Evolutionary conservation across 2,329 filamentous ascomycete genomes (phyloP), one percentile per base, ranked within the genome.

Genomic region (Fusarium sp.): DNA sequence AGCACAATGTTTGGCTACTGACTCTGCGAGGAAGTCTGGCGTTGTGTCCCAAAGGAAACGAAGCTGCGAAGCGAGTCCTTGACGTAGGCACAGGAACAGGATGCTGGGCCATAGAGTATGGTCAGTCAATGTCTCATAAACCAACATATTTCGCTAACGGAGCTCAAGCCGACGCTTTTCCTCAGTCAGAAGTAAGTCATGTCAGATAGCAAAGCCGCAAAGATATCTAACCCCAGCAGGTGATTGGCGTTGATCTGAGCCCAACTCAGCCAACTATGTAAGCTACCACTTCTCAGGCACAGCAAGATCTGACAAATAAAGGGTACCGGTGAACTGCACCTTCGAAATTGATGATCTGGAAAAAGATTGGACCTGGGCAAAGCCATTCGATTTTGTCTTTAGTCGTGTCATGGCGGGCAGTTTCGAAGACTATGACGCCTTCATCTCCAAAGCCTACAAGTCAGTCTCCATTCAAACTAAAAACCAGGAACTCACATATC

Each of bases 71-170:
- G 9, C 16, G 54, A 44, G 30, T 28, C 3, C 50, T 71, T 5
- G 67, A 72, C 15, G 6, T 70, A 9, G 69, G 69, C 0, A 67
- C 62, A 0, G 59, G 67, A 6, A 72, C 67, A 3, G 69, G 69
- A n/a, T 52, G 37, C 16, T 72, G 69, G 69, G 69, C 69, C 2
- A 68, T 67, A 2, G 63, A 71, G 40, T 61, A 67, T 38, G 67
- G 63, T 64, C 9, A 9, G 62, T n/a, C n/a, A n/a, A n/a, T n/a
- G n/a, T n/a, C n/a, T n/a, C n/a, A n/a, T n/a, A n/a, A n/a, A n/a
- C n/a, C n/a, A n/a, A n/a, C n/a, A n/a, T n/a, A n/a, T n/a, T n/a
- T n/a, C n/a, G n/a, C n/a, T n/a, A n/a, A n/a, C n/a, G n/a, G n/a
- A n/a, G n/a, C n/a, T n/a, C n/a, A 19, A 64, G 69, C 67, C 21